Conservation (phyloP, 2,329 filamentous ascomycete species). For the Trichothecium sympodiale region DNA sequence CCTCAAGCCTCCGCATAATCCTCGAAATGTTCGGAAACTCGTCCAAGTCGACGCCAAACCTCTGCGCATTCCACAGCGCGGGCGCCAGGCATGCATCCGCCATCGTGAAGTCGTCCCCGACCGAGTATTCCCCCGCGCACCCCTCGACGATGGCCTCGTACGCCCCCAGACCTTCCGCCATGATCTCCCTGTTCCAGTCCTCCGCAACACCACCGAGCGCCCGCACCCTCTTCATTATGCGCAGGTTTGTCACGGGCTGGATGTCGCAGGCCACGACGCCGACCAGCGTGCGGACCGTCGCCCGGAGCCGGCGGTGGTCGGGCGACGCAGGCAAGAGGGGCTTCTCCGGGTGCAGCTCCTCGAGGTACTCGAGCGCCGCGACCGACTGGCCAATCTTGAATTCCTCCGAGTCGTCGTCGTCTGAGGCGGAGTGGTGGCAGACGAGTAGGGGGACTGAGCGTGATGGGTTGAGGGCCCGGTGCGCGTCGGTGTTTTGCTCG, state of each 20-base stretch:
- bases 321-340: slow-evolving; percentile 37
- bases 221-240: slow-evolving; percentile 4
- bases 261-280: slow-evolving; percentile 44
- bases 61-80: slow-evolving; percentile 44
- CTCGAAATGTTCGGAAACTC: slow-evolving; percentile 33
- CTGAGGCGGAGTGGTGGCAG: slow-evolving; percentile 17
- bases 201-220: slow-evolving; percentile 21
- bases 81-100: slow-evolving; percentile 49
- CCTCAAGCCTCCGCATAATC: slow-evolving; percentile 33
- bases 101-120: slow-evolving; percentile 43
- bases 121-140: slow-evolving; percentile 38
- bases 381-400: slow-evolving; percentile 44
- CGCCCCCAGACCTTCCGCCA: slow-evolving; percentile 40
- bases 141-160: slow-evolving; percentile 35
- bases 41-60: slow-evolving; percentile 40
- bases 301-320: slow-evolving; percentile 28
- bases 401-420: slow-evolving; percentile 9
- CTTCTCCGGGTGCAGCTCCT: slow-evolving; percentile 35
- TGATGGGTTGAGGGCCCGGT: slow-evolving; percentile 40
- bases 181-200: slow-evolving; percentile 40
- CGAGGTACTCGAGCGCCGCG: slow-evolving; percentile 51
- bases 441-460: slow-evolving; percentile 43
- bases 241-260: slow-evolving; percentile 40
- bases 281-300: slow-evolving; percentile 40
- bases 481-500: slow-evolving; percentile 35